Conservation (phyloP, 73 alveolate species). For the Paramecium pentaurelia region DNA sequence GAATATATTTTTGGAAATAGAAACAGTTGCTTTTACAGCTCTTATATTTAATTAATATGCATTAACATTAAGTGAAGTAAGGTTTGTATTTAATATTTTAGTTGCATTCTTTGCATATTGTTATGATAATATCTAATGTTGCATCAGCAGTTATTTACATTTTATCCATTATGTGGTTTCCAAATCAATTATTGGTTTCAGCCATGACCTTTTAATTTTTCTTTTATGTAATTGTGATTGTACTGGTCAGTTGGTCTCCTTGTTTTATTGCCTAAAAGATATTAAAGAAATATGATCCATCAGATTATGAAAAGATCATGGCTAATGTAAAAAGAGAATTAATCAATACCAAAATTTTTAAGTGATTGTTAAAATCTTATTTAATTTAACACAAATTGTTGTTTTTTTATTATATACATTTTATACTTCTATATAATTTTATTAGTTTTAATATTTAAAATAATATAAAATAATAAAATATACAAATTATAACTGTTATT, state of each 20-base stretch:
- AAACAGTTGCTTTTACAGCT: constrained; percentile 90
- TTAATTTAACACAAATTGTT: neutral
- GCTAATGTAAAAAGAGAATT: constrained; percentile 29
- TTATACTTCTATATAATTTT: neutral
- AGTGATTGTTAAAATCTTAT: constrained; percentile 10
- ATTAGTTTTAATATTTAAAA: neutral
- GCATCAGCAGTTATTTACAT: constrained; percentile 42
- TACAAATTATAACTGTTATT: neutral
- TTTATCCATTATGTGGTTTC: neutral
- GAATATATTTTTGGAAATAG: constrained; percentile 79
- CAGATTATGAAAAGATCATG: constrained; percentile 62
- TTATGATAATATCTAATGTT: constrained; percentile 55
- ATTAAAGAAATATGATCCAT: constrained; percentile 52
- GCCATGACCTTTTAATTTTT: neutral
- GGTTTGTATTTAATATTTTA: neutral
- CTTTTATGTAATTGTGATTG: neutral
- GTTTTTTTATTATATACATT: neutral
- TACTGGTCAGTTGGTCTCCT: constrained; percentile 45
- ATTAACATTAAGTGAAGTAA: constrained; percentile 11
- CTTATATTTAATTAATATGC: constrained; percentile 65
- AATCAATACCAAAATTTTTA: constrained; percentile 30
- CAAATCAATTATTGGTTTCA: neutral
- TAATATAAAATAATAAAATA: neutral
- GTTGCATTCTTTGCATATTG: constrained; percentile 56
- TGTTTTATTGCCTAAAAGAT: constrained; percentile 1